Percentiles rank a stretch among this genome's conserved stretches.
Conservation (phyloP, 306 rosid genomes). For the Prunus campanulata region DNA sequence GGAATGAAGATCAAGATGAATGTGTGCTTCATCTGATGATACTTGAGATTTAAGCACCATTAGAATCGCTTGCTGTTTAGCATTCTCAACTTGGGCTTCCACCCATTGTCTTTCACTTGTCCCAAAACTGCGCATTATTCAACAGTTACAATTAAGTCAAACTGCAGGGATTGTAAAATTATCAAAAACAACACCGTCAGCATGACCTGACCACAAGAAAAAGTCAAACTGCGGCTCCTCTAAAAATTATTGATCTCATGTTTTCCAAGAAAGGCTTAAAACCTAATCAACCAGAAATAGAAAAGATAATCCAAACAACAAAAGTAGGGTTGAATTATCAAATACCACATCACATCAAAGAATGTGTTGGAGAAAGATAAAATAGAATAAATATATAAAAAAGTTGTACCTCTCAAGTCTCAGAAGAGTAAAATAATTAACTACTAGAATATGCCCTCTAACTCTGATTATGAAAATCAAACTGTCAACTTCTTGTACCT, state of each 20-base stretch:
- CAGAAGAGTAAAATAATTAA: not conserved
- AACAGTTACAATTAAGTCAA: not conserved
- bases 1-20: slow-evolving; percentile 96
- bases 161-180: not conserved
- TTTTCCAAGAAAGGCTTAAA: not conserved
- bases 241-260: not conserved
- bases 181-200: not conserved
- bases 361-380: not conserved
- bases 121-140: slow-evolving; percentile 66
- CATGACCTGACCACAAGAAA: not conserved
- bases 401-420: not conserved
- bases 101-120: slow-evolving; percentile 99
- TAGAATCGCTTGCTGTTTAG: slow-evolving; percentile 91
- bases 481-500: not conserved
- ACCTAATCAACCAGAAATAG: not conserved
- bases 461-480: not conserved
- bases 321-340: not conserved
- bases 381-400: not conserved
- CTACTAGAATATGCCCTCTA: not conserved
- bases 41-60: slow-evolving; percentile 83
- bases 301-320: not conserved
- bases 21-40: slow-evolving; percentile 93
- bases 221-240: not conserved
- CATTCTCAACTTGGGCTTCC: slow-evolving; percentile 97
- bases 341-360: not conserved